These are phyloP conservation scores for Lichina pygmaea DNA, from an alignment of 495 filamentous ascomycete species.

Conservation along the genomic window DNA sequence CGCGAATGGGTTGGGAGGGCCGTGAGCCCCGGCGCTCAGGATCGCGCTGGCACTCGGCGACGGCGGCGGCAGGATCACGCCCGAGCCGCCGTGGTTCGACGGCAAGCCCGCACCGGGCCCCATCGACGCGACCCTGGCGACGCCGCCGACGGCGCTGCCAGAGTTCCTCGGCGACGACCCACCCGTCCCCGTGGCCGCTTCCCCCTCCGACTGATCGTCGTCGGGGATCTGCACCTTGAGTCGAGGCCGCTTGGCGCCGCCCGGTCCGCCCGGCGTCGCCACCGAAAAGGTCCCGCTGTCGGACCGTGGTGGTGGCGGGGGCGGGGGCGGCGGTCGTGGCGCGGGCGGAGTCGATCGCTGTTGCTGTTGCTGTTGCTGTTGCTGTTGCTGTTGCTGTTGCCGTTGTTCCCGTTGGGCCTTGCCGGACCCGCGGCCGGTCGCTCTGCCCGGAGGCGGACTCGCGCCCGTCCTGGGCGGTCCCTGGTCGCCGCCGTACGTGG, in stretches of 20 bases:
- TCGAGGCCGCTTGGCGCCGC: slow-evolving; percentile 41
- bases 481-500: slow-evolving; percentile 13
- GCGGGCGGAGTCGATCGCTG: not conserved
- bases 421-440: not conserved
- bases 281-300: slow-evolving; percentile 21
- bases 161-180: slow-evolving; percentile 51
- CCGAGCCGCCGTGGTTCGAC: slow-evolving; percentile 9
- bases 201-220: slow-evolving; percentile 55
- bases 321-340: not conserved
- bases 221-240: slow-evolving; percentile 87
- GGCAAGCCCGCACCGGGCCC: no score
- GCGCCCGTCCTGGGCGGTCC: slow-evolving; percentile 4
- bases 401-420: not conserved
- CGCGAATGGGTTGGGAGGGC: slow-evolving; percentile 88
- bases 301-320: slow-evolving; percentile 39
- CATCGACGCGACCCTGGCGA: not conserved
- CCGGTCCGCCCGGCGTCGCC: not conserved
- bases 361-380: not conserved
- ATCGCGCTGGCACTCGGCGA: slow-evolving; percentile 70
- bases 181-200: slow-evolving; percentile 38
- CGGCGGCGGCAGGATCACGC: slow-evolving; percentile 72
- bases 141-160: slow-evolving; percentile 11
- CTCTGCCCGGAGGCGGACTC: not conserved
- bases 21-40: slow-evolving; percentile 71
- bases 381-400: not conserved